Evolutionary conservation across 805 yeast species (phyloP).

Genomic region (Danielia reshetovae): DNA sequence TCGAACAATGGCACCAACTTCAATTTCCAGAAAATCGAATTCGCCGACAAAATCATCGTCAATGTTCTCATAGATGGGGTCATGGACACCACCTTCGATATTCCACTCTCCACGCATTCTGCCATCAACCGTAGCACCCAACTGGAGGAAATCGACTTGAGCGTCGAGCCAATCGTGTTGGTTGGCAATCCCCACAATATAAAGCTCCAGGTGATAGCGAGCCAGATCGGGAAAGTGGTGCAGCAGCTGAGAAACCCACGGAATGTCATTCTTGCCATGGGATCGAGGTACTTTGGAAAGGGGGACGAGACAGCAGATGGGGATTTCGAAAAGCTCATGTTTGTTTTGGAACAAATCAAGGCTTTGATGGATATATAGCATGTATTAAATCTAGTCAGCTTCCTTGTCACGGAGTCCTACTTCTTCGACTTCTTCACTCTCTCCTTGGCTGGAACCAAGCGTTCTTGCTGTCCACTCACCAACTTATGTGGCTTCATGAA

Average conservation of each 20-base stretch:
- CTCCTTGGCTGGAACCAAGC: constrained; percentile 66
- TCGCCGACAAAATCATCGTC: constrained; percentile 36
- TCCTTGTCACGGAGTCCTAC: constrained; percentile 2
- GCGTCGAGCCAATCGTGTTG: constrained; percentile 43
- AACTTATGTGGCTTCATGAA: constrained; percentile 87
- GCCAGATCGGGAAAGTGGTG: constrained; percentile 46
- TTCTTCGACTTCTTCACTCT: constrained; percentile 42
- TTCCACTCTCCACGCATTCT: constrained; percentile 23
- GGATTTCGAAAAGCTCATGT: constrained; percentile 46
- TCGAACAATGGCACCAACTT: constrained; percentile 5
- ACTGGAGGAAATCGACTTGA: constrained; percentile 17
- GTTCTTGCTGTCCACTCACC: constrained; percentile 67
- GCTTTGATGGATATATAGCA: background rate
- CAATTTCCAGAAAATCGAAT: constrained; percentile 26
- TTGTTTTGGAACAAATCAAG: constrained; percentile 31
- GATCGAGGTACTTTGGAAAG: constrained; percentile 45
- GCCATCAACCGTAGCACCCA: constrained; percentile 12
- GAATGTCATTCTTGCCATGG: constrained; percentile 41
- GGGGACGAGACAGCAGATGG: constrained; percentile 22
- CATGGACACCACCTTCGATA: constrained; percentile 49
- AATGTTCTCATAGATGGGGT: constrained; percentile 41
- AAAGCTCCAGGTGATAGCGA: constrained; percentile 45
- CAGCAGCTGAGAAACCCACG: constrained; percentile 28
- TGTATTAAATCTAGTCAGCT: too few relatives aligned
- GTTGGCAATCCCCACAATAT: constrained; percentile 47